Evolutionary conservation across 441 rosid genomes (phyloP).

Genomic region (Cnidoscolus chayamansa): DNA sequence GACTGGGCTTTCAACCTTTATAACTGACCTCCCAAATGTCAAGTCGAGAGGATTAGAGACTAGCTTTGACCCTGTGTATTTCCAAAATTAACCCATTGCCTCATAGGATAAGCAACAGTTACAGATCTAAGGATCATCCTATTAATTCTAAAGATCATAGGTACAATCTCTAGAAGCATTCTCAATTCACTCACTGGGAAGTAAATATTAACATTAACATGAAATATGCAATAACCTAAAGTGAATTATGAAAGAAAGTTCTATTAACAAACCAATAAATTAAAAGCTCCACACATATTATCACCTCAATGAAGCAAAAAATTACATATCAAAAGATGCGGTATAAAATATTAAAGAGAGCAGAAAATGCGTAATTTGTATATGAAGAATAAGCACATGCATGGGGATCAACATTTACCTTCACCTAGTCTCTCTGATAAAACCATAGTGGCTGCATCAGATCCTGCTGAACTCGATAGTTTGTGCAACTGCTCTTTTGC

Average conservation of each 20-base stretch:
- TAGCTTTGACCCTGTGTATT: constrained; percentile 25
- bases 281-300: not conserved
- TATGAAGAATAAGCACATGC: not conserved
- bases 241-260: not conserved
- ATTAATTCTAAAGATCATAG: not conserved
- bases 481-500: constrained; percentile 24
- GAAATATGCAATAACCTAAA: not conserved
- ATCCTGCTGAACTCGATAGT: constrained; percentile 21
- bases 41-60: constrained; percentile 18
- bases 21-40: constrained; percentile 17
- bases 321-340: not conserved
- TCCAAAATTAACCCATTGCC: constrained; percentile 3
- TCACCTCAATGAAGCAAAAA: not conserved
- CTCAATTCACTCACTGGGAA: not conserved
- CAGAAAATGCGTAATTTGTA: constrained; percentile 5
- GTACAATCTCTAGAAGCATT: not conserved
- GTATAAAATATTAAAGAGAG: not conserved
- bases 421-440: constrained; percentile 21
- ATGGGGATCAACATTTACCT: constrained; percentile 28
- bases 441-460: constrained; percentile 20
- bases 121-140: constrained; percentile 10
- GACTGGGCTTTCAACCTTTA: constrained; percentile 22
- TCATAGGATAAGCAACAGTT: constrained; percentile 1
- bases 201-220: not conserved
- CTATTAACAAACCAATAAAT: constrained; percentile 1